Evolutionary conservation across 495 filamentous ascomycete species (phyloP).

Genomic region (Aspergillus kassunensis): DNA sequence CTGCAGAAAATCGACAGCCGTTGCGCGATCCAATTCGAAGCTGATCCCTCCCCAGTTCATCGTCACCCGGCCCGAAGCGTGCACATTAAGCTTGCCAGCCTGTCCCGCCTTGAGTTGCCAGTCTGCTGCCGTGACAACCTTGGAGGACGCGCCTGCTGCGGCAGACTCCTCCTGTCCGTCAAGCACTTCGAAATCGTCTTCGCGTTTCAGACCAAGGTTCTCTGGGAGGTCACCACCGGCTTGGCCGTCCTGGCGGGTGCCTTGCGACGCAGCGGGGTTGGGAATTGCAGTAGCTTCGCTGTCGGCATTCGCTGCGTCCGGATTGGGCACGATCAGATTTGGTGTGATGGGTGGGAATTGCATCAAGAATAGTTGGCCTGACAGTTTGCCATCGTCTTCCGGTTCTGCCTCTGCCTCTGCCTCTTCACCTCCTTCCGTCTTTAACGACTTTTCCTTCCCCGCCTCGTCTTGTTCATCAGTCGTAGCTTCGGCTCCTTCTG

Average conservation of each 20-base stretch:
- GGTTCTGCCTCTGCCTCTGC: constrained; percentile 25
- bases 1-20: constrained; percentile 43
- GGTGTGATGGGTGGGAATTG: constrained; percentile 55
- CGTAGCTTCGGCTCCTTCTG: constrained; percentile 12
- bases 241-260: not conserved
- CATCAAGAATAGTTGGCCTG: constrained; percentile 48
- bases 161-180: constrained; percentile 22
- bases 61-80: constrained; percentile 45
- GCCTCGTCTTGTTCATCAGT: constrained; percentile 3
- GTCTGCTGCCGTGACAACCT: constrained; percentile 37
- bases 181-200: constrained; percentile 30
- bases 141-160: constrained; percentile 11
- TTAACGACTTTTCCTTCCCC: constrained; percentile 10
- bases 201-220: constrained; percentile 29
- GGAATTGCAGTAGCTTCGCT: constrained; percentile 11
- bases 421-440: constrained; percentile 16
- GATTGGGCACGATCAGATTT: constrained; percentile 36
- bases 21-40: constrained; percentile 42
- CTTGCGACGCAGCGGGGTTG: constrained; percentile 1
- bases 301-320: constrained; percentile 13
- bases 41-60: constrained; percentile 50
- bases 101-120: constrained; percentile 51
- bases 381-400: constrained; percentile 25
- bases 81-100: constrained; percentile 53
- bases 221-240: constrained; percentile 2